phyloP scores from a whole-genome alignment of 192 early-diverging fungal species.

The Ambispora gerdemannii region DNA sequence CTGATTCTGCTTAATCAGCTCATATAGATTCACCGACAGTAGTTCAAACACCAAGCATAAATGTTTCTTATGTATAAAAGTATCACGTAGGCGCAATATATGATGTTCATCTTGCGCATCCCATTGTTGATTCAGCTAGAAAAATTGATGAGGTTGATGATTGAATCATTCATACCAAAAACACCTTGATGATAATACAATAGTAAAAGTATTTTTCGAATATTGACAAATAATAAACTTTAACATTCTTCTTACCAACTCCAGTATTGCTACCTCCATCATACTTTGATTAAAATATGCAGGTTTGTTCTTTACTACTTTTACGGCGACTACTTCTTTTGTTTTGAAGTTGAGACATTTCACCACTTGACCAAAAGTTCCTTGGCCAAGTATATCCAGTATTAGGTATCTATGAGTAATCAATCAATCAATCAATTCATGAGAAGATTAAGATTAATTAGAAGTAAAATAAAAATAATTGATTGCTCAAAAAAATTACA shows the following conservation, averaged over 20 bases:
- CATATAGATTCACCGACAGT: slow-evolving; percentile 95
- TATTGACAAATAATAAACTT: background rate
- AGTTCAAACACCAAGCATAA: slow-evolving; percentile 97
- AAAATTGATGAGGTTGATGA: background rate
- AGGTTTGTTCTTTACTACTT: slow-evolving; percentile 97
- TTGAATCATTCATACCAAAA: slow-evolving; percentile 4
- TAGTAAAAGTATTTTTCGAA: too few species aligned
- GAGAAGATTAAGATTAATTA: background rate
- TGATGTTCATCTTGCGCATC: slow-evolving; percentile 87
- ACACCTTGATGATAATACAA: background rate
- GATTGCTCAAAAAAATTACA: background rate
- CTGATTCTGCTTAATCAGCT: slow-evolving; percentile 96
- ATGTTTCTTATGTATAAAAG: slow-evolving; percentile 90
- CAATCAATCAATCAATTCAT: background rate
- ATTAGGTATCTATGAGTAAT: slow-evolving; percentile 73
- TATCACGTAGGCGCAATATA: slow-evolving; percentile 83
- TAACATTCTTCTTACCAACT: slow-evolving; percentile 54
- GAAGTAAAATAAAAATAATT: background rate
- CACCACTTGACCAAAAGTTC: slow-evolving; percentile 99
- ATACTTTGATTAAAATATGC: slow-evolving; percentile 98
- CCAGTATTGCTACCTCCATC: slow-evolving; percentile 94
- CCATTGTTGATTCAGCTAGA: slow-evolving; percentile 82
- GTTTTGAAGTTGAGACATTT: slow-evolving; percentile 94
- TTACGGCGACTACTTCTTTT: slow-evolving; percentile 86
- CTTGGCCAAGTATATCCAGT: slow-evolving; percentile 88